Evolutionary conservation across 1,284 basidiomycete species (phyloP), one percentile per base, ranked within the genome.

Genomic region (Apiotrichum gracile): DNA sequence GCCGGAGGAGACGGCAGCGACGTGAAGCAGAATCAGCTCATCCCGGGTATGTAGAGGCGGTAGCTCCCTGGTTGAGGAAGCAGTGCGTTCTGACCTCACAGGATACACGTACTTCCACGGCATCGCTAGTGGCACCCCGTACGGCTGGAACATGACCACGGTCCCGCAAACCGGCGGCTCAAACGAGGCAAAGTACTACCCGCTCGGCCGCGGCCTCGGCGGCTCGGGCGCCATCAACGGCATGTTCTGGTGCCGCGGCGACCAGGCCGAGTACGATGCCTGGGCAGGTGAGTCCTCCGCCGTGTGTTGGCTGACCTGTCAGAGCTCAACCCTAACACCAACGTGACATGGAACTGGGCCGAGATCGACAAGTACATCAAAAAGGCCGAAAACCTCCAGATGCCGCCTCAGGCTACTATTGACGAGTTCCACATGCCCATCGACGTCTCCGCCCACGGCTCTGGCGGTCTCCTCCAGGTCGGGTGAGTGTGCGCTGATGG

Each of bases 161-260:
- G 33, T 29, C 13, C 12, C 21, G 17, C 55, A 65, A 60, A 42
- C 51, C 14, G 67, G 68, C 14, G 67, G 68, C 48, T 55, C 64
- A 0, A 44, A 58, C 16, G 51, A 48, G 1, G 49, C 57, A 17
- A 69, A 69, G 56, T 40, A 51, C 6, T 85, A 83, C 83, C 81
- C 84, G 0, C 77, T 84, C 52, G 82, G 82, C 14, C 81, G 86
- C 76, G 78, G 85, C 31, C 79, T 88, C 22, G 86, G 86, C 44
- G 86, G 87, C 19, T 85, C 70, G 10, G 68, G 81, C 31, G 83
- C 85, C 9, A 79, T 86, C 54, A 88, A 88, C 72, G 86, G 84
- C 54, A 78, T 86, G 74, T 88, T 86, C 74, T 77, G 81, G 73
- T 65, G 75, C 40, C 55, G 72, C 44, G 74, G 65, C 5, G 63